Conservation (phyloP, 164 flowering plant species). For the Sextonia rubra region DNA sequence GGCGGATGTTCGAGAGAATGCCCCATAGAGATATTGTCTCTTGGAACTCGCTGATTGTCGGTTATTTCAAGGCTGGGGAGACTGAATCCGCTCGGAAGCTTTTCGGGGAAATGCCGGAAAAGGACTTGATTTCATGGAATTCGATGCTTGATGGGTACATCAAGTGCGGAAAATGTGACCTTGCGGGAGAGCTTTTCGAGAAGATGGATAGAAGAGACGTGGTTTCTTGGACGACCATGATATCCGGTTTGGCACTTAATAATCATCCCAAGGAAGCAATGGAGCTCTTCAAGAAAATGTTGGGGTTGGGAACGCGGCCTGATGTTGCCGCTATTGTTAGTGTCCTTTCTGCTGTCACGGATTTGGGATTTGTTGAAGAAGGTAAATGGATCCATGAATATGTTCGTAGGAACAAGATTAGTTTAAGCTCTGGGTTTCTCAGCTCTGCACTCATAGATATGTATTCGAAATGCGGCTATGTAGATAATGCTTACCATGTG, state of each 20-base stretch:
- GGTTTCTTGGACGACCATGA: conserved; percentile 34
- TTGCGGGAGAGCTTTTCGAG: conserved; percentile 18
- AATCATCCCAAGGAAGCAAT: conserved; percentile 23
- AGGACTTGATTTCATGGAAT: conserved; percentile 26
- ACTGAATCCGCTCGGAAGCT: conserved; percentile 15
- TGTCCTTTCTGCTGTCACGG: conserved; percentile 22
- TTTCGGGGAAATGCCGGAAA: conserved; percentile 29
- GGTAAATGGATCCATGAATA: conserved; percentile 34
- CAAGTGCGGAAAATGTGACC: conserved; percentile 20
- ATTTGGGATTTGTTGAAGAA: conserved; percentile 28
- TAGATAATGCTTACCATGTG: conserved; percentile 23
- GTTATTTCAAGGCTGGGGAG: conserved; percentile 17
- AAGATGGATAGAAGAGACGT: conserved; percentile 19
- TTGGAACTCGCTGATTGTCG: conserved; percentile 26
- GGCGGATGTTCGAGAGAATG: conserved; percentile 30
- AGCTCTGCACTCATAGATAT: conserved; percentile 33
- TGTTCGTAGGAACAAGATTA: conserved; percentile 10
- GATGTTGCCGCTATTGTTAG: conserved; percentile 23
- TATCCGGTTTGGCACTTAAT: conserved; percentile 18
- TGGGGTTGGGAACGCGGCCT: conserved; percentile 14
- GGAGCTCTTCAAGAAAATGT: conserved; percentile 25
- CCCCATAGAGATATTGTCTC: conserved; percentile 21
- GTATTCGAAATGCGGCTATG: conserved; percentile 36
- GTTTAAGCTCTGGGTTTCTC: conserved; percentile 18
- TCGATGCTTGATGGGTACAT: conserved; percentile 24